These are phyloP conservation scores for Phanerochaete sordida DNA, from an alignment of 768 basidiomycete species.

Conservation along the genomic window DNA sequence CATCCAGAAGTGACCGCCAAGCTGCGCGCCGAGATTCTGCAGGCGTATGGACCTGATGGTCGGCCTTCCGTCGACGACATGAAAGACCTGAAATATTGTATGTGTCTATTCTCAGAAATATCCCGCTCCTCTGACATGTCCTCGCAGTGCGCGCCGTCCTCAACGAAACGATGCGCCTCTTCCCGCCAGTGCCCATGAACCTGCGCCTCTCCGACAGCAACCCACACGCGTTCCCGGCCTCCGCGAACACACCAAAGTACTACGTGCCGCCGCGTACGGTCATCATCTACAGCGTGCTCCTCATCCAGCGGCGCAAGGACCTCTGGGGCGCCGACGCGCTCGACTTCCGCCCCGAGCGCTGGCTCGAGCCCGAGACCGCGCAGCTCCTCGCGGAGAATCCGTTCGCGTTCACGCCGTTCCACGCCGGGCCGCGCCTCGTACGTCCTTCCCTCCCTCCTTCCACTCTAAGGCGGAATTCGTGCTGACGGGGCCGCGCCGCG, in stretches of 20 bases:
- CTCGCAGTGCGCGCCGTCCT: not conserved
- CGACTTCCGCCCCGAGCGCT: constrained; percentile 61
- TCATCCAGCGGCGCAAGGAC: constrained; percentile 38
- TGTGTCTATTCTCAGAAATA: not conserved
- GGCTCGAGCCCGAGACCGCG: constrained; percentile 50
- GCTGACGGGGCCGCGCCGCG: not conserved
- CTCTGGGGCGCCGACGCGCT: constrained; percentile 52
- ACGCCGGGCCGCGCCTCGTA: constrained; percentile 59
- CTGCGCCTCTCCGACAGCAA: not conserved
- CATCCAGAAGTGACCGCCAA: not conserved
- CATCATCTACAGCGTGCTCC: constrained; percentile 12
- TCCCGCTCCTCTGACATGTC: not conserved
- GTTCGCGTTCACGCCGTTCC: constrained; percentile 67
- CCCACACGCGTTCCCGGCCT: not conserved
- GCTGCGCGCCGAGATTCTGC: not conserved
- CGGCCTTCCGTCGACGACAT: not conserved
- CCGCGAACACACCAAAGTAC: constrained; percentile 19
- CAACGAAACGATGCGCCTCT: not conserved
- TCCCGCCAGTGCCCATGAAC: not conserved
- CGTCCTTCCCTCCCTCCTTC: constrained; percentile 15
- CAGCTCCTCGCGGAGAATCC: constrained; percentile 54
- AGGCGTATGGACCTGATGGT: not conserved
- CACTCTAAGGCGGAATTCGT: constrained; percentile 14
- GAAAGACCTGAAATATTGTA: not conserved
- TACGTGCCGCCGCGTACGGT: constrained; percentile 9